Evolutionary conservation across 192 early-diverging fungal genomes (phyloP).

Genomic region (Podila minutissima): DNA sequence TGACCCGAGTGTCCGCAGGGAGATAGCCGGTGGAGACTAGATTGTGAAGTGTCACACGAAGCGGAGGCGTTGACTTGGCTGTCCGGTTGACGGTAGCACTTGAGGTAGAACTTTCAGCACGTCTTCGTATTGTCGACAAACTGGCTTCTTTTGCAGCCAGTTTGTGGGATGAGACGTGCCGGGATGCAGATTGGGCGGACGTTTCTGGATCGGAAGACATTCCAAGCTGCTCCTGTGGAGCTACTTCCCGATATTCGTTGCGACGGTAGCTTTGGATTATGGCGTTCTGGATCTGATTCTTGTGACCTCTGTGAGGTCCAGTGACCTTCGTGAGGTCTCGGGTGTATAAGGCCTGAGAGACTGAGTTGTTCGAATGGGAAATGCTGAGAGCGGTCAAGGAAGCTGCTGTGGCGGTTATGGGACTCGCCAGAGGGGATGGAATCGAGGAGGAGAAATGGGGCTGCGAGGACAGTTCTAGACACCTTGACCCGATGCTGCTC

Average conservation of each 20-base stretch:
- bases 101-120: neutral
- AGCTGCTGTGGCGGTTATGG: slow-evolving; percentile 36
- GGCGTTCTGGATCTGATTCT: slow-evolving; percentile 16
- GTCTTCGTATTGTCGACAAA: neutral
- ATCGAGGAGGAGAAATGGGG: slow-evolving; percentile 2
- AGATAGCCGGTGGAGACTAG: slow-evolving; percentile 48
- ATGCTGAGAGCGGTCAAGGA: slow-evolving; percentile 39
- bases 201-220: slow-evolving; percentile 32
- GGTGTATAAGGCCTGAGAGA: slow-evolving; percentile 1
- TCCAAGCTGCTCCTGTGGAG: slow-evolving; percentile 13
- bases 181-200: neutral
- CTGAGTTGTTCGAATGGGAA: slow-evolving; percentile 4
- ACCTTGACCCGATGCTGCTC: neutral
- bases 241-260: neutral
- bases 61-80: slow-evolving; percentile 21
- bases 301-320: slow-evolving; percentile 21
- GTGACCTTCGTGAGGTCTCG: slow-evolving; percentile 27
- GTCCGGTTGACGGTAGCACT: neutral
- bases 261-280: neutral
- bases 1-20: slow-evolving; percentile 29
- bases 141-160: neutral
- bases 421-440: slow-evolving; percentile 35
- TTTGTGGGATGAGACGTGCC: neutral
- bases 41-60: slow-evolving; percentile 41
- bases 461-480: neutral